Base-by-base conservation (phyloP, 176 grass and related monocot genomes). In the Oryza punctata region DNA sequence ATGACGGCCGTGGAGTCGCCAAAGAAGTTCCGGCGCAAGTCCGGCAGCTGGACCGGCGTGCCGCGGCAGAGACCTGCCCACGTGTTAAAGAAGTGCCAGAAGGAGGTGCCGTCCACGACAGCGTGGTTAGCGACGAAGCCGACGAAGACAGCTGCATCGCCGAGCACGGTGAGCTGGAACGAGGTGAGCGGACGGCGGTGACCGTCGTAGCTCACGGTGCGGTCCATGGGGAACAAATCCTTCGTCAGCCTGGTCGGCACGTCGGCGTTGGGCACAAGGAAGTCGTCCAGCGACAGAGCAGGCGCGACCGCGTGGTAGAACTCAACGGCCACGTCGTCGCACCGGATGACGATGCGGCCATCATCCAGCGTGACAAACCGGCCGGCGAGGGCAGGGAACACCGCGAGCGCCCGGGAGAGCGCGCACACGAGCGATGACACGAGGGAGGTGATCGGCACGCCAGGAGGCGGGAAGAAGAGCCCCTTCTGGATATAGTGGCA, bases 401-500 rank as follows among this genome's bases (percentile, higher is more conserved):
- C 76, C 12, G 50, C 70, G 16, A 98, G 90, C 10, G 82, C 86
- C 25, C 72, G 88, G 41, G 92, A 84, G 37, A 98, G 92, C 49
- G 90, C 71, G 49, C 85, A 60, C 24, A 15, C 38, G 38, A 98
- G 78, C 6, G 88, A 78, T 0, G 90, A 49, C 19, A 91, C 47
- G 1, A 97, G 90, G 23, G 77, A 65, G 14, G 81, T 19, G 21
- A 65, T 78, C 61, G 90, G 75, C 10, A 84, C 73, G 21, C 46
- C 50, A 3, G 95, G 87, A 0, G 81, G 84, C 23, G 86, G 72
- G 78, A 94, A 97, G 82, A 97, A 93, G 1, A 97, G 87, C 0
- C 95, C 95, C 82, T 97, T 97, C 79, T 97, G 95, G 72, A 97
- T 97, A 76, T 94, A 97, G 75, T 97, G 92, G 92, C 95, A 97